A percentile compares a stretch with the other conserved stretches of the same genome.
phyloP scores from a whole-genome alignment of 23 red algal genomes.

The Gracilariopsis chorda region DNA sequence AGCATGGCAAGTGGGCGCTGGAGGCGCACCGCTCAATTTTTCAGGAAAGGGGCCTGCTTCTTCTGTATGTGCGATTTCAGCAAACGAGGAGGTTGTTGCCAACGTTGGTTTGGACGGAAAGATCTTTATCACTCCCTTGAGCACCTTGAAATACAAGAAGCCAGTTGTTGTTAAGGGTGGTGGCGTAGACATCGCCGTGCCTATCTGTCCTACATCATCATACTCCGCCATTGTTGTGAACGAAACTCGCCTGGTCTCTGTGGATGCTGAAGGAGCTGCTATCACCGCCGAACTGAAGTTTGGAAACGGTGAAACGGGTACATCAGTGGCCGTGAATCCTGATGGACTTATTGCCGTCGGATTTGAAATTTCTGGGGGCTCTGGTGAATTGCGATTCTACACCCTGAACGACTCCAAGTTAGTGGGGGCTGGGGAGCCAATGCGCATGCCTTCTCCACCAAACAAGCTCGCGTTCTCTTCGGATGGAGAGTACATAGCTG shows the following conservation, averaged over 20 bases:
- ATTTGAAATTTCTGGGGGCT: slow-evolving; percentile 49
- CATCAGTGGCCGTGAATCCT: slow-evolving; percentile 32
- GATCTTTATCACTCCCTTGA: slow-evolving; percentile 43
- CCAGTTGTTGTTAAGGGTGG: slow-evolving; percentile 72
- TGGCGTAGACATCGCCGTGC: slow-evolving; percentile 62
- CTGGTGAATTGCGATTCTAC: slow-evolving; percentile 69
- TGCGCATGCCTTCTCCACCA: slow-evolving; percentile 45
- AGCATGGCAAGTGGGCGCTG: slow-evolving; percentile 57
- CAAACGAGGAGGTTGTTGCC: slow-evolving; percentile 62
- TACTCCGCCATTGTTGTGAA: slow-evolving; percentile 61
- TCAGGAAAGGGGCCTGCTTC: slow-evolving; percentile 57
- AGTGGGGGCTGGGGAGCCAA: slow-evolving; percentile 2
- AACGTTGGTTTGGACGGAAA: slow-evolving; percentile 72
- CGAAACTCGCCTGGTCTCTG: slow-evolving; percentile 41
- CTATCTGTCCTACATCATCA: neutral
- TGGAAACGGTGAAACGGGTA: slow-evolving; percentile 51
- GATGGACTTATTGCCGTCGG: slow-evolving; percentile 73
- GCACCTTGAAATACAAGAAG: slow-evolving; percentile 34
- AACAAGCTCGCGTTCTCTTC: slow-evolving; percentile 64
- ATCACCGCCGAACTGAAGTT: slow-evolving; percentile 46
- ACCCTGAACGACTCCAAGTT: slow-evolving; percentile 25
- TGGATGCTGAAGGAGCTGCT: slow-evolving; percentile 13
- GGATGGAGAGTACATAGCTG: slow-evolving; percentile 52
- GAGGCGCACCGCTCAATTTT: slow-evolving; percentile 26
- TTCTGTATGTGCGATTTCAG: slow-evolving; percentile 49